phyloP scores from a whole-genome alignment of 495 filamentous ascomycete species.

The Trichocladium antarcticum region DNA sequence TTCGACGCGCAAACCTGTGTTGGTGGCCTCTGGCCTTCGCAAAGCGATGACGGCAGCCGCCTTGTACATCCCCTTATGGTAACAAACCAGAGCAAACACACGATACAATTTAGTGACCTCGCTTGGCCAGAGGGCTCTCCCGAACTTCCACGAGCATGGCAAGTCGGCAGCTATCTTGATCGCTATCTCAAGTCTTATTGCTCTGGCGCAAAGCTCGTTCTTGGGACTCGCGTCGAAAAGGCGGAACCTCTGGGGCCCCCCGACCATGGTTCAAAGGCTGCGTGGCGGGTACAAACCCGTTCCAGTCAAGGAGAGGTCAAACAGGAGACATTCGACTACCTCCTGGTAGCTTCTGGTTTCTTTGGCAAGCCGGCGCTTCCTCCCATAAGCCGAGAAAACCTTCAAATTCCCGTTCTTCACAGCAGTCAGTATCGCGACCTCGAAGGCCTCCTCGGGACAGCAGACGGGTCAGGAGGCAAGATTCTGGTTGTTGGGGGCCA shows the following conservation, averaged over 20 bases:
- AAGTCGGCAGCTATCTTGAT: slow-evolving; percentile 64
- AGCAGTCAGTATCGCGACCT: slow-evolving; percentile 47
- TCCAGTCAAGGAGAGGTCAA: slow-evolving; percentile 20
- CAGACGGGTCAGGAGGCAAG: slow-evolving; percentile 37
- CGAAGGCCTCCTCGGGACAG: slow-evolving; percentile 24
- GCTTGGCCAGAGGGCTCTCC: slow-evolving; percentile 49
- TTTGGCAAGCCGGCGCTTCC: slow-evolving; percentile 55
- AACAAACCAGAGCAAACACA: slow-evolving; percentile 70
- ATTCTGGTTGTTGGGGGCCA: slow-evolving; percentile 73
- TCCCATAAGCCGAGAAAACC: slow-evolving; percentile 22
- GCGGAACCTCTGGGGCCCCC: slow-evolving; percentile 26
- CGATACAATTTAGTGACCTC: slow-evolving; percentile 68
- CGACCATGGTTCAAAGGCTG: slow-evolving; percentile 9
- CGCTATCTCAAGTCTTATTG: slow-evolving; percentile 51
- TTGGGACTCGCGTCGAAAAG: slow-evolving; percentile 44
- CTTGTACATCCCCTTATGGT: slow-evolving; percentile 56
- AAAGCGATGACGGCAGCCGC: slow-evolving; percentile 32
- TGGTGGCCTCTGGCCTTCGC: slow-evolving; percentile 66
- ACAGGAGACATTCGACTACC: slow-evolving; percentile 50
- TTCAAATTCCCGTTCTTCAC: slow-evolving; percentile 42
- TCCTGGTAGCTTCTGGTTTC: slow-evolving; percentile 67
- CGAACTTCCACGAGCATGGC: slow-evolving; percentile 61
- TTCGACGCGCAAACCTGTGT: slow-evolving; percentile 55
- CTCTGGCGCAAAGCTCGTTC: slow-evolving; percentile 33
- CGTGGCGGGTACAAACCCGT: slow-evolving; percentile 47